Evolutionary conservation across 2,329 filamentous ascomycete genomes (phyloP).

Genomic region (Clonostachys chloroleuca): DNA sequence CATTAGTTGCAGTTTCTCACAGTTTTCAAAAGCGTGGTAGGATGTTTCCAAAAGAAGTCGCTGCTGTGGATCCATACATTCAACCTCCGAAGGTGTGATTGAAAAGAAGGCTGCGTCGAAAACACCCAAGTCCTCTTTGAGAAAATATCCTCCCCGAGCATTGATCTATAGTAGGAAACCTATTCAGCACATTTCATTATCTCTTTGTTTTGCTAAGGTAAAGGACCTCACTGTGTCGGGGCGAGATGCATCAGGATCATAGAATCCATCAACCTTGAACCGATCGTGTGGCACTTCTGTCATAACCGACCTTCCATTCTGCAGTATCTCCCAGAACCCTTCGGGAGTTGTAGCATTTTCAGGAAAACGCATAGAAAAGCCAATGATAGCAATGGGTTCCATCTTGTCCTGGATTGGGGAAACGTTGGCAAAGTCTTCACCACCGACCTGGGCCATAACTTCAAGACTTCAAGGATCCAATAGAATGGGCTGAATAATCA

Average conservation of each 20-base stretch:
- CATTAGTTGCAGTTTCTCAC: background rate
- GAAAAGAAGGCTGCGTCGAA: conserved; percentile 51
- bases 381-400: background rate
- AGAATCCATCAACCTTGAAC: conserved; percentile 7
- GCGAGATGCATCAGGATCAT: conserved; percentile 12
- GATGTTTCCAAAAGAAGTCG: conserved; percentile 46
- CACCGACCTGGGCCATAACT: too few species aligned
- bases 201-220: conserved; percentile 11
- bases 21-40: conserved; percentile 48
- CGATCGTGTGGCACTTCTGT: conserved; percentile 1
- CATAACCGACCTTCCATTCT: conserved; percentile 4
- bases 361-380: conserved; percentile 2
- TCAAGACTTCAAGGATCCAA: too few species aligned
- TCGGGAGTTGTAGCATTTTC: conserved; percentile 1
- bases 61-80: conserved; percentile 47
- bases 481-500: too few species aligned
- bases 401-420: background rate
- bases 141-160: conserved; percentile 28
- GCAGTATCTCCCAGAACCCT: conserved; percentile 10
- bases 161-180: conserved; percentile 11
- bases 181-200: background rate
- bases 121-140: conserved; percentile 36
- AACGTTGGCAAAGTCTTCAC: too few species aligned
- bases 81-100: conserved; percentile 42
- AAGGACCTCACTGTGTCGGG: too few species aligned